Evolutionary conservation across 768 basidiomycete species (phyloP), one percentile per base, ranked within the genome.

Genomic region (Boletus barrowsii): DNA sequence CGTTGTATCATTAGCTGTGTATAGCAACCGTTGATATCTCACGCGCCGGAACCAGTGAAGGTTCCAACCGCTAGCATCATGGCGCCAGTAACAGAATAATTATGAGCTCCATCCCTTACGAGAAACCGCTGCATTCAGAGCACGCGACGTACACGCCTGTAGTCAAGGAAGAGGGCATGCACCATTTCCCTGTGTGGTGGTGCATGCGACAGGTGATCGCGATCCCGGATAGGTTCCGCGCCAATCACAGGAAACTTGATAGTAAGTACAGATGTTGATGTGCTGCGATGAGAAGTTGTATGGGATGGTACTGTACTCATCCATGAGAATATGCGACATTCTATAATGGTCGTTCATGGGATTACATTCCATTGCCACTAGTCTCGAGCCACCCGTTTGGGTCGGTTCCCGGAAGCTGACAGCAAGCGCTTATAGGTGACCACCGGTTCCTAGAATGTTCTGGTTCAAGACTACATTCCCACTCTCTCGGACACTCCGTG

Each of bases 1-100:
- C 24, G 15, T 26, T 59, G 63, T 59, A 54, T 59, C 40, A 46
- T 46, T 53, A 46, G 47, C 36, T 41, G 42, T 55, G 48, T 57
- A 59, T 55, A 56, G 57, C 54, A 17, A 18, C 42, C 6, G 18
- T 41, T 32, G 30, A 52, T 29, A 24, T 49, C 29, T 22, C 40
- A n/a, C 18, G 6, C n/a, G 13, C 7, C 24, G 33, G 33, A 40
- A 43, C 36, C 3, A 11, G 45, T 20, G 24, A 33, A 37, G 43
- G 30, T 29, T 18, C 42, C n/a, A 18, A 32, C n/a, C n/a, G 20
- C 14, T 20, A n/a, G 13, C 26, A 29, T 29, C 26, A 26, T 26
- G 1, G 7, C 26, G 26, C 26, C 26, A 8, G 26, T 29, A 29
- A 9, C 26, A 29, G 26, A 29, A 29, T 9, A 9, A 9, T 1